A percentile compares a stretch with the other conserved stretches of the same genome.
These are phyloP conservation scores for Ogataea minuta DNA, from an alignment of 805 yeast species.

Conservation along the genomic window DNA sequence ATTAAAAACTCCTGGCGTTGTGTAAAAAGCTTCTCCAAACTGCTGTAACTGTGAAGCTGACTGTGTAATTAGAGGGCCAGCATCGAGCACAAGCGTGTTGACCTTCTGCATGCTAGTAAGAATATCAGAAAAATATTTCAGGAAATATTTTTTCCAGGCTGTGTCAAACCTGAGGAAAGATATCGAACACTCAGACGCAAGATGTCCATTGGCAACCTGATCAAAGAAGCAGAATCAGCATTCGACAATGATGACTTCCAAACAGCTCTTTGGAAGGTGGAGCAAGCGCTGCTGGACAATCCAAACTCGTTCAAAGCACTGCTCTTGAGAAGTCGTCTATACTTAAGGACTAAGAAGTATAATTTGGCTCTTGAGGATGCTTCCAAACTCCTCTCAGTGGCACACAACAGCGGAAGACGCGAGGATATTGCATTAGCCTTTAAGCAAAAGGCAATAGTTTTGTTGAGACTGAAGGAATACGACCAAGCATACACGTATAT, in stretches of 20 bases:
- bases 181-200: neutral
- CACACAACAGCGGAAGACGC: conserved; percentile 45
- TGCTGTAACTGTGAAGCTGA: conserved; percentile 69
- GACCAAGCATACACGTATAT: conserved; percentile 42
- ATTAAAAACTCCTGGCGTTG: conserved; percentile 86
- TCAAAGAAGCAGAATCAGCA: conserved; percentile 37
- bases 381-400: conserved; percentile 40
- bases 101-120: conserved; percentile 34
- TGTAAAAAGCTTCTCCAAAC: conserved; percentile 69
- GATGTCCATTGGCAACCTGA: conserved; percentile 18
- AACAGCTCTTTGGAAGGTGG: conserved; percentile 42
- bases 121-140: conserved; percentile 1
- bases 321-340: conserved; percentile 47
- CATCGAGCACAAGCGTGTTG: conserved; percentile 76
- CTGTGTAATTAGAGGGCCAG: conserved; percentile 91
- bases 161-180: neutral
- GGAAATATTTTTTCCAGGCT: conserved; percentile 5
- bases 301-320: conserved; percentile 47
- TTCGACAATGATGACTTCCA: conserved; percentile 46
- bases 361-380: conserved; percentile 49
- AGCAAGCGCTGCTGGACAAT: conserved; percentile 40
- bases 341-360: conserved; percentile 46
- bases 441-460: conserved; percentile 48
- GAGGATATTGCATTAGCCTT: conserved; percentile 46
- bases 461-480: conserved; percentile 43